Evolutionary conservation across 352 stramenopile species (phyloP), one percentile per base, ranked within the genome.

Genomic region (Globisporangium irregulare): DNA sequence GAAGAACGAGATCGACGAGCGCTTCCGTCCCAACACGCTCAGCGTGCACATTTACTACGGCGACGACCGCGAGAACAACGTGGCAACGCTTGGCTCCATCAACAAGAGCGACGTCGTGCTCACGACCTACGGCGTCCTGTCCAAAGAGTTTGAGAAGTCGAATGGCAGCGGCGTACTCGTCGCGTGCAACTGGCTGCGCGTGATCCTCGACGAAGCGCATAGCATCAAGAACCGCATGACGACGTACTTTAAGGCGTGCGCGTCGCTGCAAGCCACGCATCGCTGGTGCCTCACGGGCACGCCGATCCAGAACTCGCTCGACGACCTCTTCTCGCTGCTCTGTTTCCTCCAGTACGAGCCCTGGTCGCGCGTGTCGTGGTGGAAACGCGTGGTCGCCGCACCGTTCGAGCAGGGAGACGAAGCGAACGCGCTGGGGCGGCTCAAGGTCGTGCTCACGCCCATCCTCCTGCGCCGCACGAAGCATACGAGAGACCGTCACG

Each of bases 151-250:
- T 56, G 82, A 82, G 46, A 88, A 87, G 50, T 20, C 65, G 1
- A 72, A 43, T 1, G 43, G 48, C 0, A 25, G 67, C n/a, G 81
- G 76, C 41, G 50, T 71, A 14, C 68, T 91, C 1, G 24, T 78
- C 18, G 66, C 64, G 8, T 78, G 74, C 1, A 51, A 84, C 18
- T 98, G 92, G 92, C 75, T 82, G 36, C 88, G 92, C 15, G 72
- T 98, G n/a, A 93, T 98, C 64, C 77, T 98, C 14, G 92, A 98
- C 69, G 92, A 98, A 73, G 89, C 89, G 4, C 92, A 98, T 72
- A 93, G 81, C 43, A 98, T 98, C 74, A 97, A 97, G 78, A 98
- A 93, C 63, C 82, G 86, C 29, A 53, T 73, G 41, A 94, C 85
- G n/a, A 75, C 62, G 38, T 92, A 93, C 68, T 92, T 91, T 59